Evolutionary conservation across 2,329 filamentous ascomycete genomes (phyloP).

Genomic region (Alternaria solani): DNA sequence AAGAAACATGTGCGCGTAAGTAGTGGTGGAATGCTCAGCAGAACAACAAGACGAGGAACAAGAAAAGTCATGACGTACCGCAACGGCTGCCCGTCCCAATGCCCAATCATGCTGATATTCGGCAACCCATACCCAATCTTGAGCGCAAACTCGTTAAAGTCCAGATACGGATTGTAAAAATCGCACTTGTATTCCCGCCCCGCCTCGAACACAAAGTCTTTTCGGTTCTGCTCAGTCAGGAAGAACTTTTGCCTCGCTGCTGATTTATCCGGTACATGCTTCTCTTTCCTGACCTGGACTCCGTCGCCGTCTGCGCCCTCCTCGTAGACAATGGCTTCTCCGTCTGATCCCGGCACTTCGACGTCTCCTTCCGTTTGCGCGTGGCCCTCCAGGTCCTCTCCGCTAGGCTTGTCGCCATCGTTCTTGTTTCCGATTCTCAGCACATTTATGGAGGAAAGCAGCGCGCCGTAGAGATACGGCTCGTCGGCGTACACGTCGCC

Average conservation of each 20-base stretch:
- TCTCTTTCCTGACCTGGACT: constrained; percentile 49
- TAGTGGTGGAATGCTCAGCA: background rate
- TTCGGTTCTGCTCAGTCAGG: constrained; percentile 63
- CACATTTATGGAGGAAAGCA: constrained; percentile 80
- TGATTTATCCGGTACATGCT: constrained; percentile 51
- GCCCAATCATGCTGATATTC: constrained; percentile 77
- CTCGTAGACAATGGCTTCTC: constrained; percentile 60
- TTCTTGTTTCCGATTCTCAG: constrained; percentile 68
- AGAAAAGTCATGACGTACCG: constrained; percentile 59
- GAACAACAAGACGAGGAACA: background rate
- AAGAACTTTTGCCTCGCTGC: constrained; percentile 67
- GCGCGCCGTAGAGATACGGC: constrained; percentile 85
- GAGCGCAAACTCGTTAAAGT: constrained; percentile 80
- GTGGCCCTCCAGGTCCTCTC: constrained; percentile 50
- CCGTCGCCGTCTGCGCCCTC: constrained; percentile 60
- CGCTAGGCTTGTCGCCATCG: constrained; percentile 36
- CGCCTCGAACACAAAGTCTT: constrained; percentile 67
- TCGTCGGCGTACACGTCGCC: constrained; percentile 88
- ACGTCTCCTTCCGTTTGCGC: constrained; percentile 61
- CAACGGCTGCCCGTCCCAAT: constrained; percentile 80
- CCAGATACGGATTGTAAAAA: constrained; percentile 92
- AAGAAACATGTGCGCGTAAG: background rate
- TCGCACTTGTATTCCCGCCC: constrained; percentile 70
- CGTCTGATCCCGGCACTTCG: constrained; percentile 37
- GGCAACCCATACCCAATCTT: constrained; percentile 64